Evolutionary conservation across 148 eudicot genomes (phyloP), one percentile per base, ranked within the genome.

Genomic region (Amaranthus hypochondriacus): DNA sequence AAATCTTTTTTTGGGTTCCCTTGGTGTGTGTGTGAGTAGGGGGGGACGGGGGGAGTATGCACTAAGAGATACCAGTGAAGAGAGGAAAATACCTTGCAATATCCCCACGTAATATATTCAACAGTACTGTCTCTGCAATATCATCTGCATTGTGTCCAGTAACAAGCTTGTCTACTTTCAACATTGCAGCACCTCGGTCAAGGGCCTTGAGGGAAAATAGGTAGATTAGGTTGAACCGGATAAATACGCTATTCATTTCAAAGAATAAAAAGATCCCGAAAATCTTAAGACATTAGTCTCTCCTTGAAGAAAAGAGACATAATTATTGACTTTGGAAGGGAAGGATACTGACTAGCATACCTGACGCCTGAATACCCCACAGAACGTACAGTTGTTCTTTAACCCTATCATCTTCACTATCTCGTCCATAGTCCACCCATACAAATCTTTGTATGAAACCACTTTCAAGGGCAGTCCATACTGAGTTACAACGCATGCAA

Each of bases 391-490:
- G 75, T 95, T 94, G 82, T 94, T 95, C 86, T 95, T 95, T 58
- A 95, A 81, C 56, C 99, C 99, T 66, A 95, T 95, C 80, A 90
- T 83, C 84, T 95, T 95, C 81, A 95, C 99, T 70, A 95, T 95
- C 71, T 92, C 99, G 73, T 95, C 99, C 99, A 95, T 95, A 14
- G 99, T 95, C 99, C 99, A 95, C 71, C 99, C 99, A 74, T 95
- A 95, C 73, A 95, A 80, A 51, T 95, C 97, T 81, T 95, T 95
- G 82, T 95, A 95, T 9, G 97, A 95, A 48, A 95, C 99, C 67
- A 95, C 96, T 85, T 92, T 95, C 56, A 95, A 87, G 51, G 96
- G 99, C 79, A 95, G 78, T 62, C 99, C 99, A 77, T 92, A 95
- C 97, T 95, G 87, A 71, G 62, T 3, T 15, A 67, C 60, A 48